Evolutionary conservation across 495 filamentous ascomycete species (phyloP), one percentile per base, ranked within the genome.

Genomic region (Penicillium chermesinum): DNA sequence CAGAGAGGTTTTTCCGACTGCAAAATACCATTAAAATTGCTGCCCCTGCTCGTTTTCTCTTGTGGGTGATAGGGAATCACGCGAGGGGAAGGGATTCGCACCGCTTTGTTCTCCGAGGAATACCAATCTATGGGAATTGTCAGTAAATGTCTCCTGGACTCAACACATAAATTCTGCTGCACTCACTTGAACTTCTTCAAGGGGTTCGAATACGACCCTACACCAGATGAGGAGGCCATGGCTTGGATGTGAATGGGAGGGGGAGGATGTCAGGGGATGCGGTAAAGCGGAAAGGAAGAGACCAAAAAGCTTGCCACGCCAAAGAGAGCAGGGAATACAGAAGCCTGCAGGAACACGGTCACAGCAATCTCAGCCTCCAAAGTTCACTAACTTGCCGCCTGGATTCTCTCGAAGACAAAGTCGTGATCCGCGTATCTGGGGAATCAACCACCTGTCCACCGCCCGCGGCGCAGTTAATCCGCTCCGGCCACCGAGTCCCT

Each of bases 181-280:
- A 58, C 79, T 54, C 75, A 96, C 91, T 98, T 98, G 83, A 96
- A 98, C 67, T 98, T 98, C 86, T 98, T 98, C 74, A 98, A 70
- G 48, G 93, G 93, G 79, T 98, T 98, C 71, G 89, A 95, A 77
- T 98, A 98, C 52, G 88, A 86, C 73, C 88, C 87, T 61, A 81
- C 86, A 53, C 80, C 69, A 41, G 78, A 74, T 50, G 72, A 61
- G 51, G 78, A 76, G 52, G 78, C 76, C 78, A 83, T 48, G 37
- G 21, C 10, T 38, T 66, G 57, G 48, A 45, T 52, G 52, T 45
- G 39, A 46, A 46, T 42, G 27, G 25, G 48, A 54, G 43, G 53
- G 54, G 49, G 46, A 47, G 44, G 44, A 15, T n/a, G 32, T 62
- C 59, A 62, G 59, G 56, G 59, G 56, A 21, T 20, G 39, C 48